Conservation (phyloP, 257 asterid species). For the Solanum chaucha region DNA sequence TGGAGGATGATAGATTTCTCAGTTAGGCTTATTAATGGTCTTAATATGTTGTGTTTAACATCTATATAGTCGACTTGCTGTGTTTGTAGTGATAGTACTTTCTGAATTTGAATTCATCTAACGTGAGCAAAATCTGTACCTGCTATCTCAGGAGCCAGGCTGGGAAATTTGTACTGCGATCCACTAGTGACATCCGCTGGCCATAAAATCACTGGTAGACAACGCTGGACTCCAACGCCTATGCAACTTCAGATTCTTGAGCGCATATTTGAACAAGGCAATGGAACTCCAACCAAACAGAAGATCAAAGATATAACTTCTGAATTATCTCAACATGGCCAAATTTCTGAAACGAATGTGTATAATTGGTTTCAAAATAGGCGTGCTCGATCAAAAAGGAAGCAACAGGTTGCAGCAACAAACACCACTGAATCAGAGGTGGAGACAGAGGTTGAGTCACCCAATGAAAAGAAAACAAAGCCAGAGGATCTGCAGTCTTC, state of each 20-base stretch:
- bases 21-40: not conserved
- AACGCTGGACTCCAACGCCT: conserved; percentile 95
- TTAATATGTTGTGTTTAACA: not conserved
- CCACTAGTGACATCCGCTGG: conserved; percentile 64
- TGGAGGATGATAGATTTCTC: not conserved
- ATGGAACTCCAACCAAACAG: conserved; percentile 94
- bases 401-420: conserved; percentile 53
- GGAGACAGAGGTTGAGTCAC: conserved; percentile 90
- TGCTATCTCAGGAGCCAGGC: conserved; percentile 57
- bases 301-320: conserved; percentile 89
- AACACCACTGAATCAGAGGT: conserved; percentile 74
- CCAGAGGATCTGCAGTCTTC: conserved; percentile 63
- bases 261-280: conserved; percentile 85
- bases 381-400: conserved; percentile 95
- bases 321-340: conserved; percentile 90
- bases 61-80: not conserved
- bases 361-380: conserved; percentile 98
- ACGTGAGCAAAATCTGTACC: not conserved
- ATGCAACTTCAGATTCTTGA: conserved; percentile 94
- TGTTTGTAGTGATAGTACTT: not conserved
- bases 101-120: not conserved
- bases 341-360: conserved; percentile 92
- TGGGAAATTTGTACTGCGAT: conserved; percentile 78
- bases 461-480: conserved; percentile 75
- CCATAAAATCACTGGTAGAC: conserved; percentile 82